Evolutionary conservation across 345 rosid species (phyloP).

Genomic region (Pistacia vera): DNA sequence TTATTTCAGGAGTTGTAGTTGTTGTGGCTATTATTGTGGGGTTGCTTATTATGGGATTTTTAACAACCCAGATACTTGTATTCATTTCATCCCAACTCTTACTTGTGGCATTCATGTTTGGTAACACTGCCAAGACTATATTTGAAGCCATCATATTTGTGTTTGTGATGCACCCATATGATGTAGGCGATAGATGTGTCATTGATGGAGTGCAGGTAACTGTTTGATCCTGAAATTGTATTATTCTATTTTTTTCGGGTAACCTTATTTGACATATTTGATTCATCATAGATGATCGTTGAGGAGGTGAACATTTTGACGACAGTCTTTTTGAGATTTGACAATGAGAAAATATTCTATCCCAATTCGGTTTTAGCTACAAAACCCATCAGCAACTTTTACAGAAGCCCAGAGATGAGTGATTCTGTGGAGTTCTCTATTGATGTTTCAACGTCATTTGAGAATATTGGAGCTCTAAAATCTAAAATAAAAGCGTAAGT

Average conservation of each 20-base stretch:
- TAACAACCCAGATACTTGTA: slow-evolving; percentile 50
- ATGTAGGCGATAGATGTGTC: slow-evolving; percentile 85
- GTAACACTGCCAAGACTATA: slow-evolving; percentile 57
- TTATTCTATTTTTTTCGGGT: neutral
- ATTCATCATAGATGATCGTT: slow-evolving; percentile 62
- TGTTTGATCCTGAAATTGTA: neutral
- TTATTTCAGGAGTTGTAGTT: slow-evolving; percentile 41
- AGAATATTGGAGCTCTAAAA: slow-evolving; percentile 54
- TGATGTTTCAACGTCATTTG: slow-evolving; percentile 58
- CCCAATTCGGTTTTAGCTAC: slow-evolving; percentile 61
- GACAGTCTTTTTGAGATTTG: slow-evolving; percentile 68
- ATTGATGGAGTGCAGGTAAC: slow-evolving; percentile 75
- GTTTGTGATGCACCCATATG: slow-evolving; percentile 81
- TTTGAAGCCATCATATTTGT: slow-evolving; percentile 81
- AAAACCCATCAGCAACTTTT: slow-evolving; percentile 68
- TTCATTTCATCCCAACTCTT: slow-evolving; percentile 67
- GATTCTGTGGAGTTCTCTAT: slow-evolving; percentile 69
- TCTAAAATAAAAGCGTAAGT: slow-evolving; percentile 56
- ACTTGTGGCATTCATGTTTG: slow-evolving; percentile 54
- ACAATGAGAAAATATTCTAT: slow-evolving; percentile 75
- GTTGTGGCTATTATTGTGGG: slow-evolving; percentile 43
- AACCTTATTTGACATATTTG: slow-evolving; percentile 8
- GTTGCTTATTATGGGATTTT: slow-evolving; percentile 60
- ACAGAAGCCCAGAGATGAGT: slow-evolving; percentile 84
- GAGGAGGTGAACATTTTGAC: slow-evolving; percentile 81